Base-by-base conservation (phyloP, 2,329 filamentous ascomycete species). In the Pyrenophora teres region DNA sequence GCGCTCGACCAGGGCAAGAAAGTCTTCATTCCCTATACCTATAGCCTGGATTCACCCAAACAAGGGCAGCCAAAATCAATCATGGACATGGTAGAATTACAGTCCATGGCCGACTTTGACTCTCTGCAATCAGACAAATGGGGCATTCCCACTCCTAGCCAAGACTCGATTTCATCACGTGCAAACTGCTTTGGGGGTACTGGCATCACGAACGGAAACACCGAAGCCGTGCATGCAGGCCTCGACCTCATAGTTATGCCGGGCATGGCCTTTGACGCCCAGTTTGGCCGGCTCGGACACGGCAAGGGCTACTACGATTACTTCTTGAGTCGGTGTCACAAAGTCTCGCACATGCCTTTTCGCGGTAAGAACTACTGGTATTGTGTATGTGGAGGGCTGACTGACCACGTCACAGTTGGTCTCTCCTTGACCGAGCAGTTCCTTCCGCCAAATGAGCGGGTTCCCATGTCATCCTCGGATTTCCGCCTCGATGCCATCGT, bases 241-340 rank as follows among this genome's bases (percentile, higher is more conserved):
- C 78, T 99, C 36, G 93, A 99, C 72, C 74, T 99, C 60, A 89
- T 99, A 58, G 81, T 99, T 23, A 84, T 97, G 80, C 94, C 94
- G 1, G 94, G 92, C 10, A 89, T 99, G 66, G 93, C 91, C 3
- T 99, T 99, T 74, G 92, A 97, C 72, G 79, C 79, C 3, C 78
- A 77, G 10, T 82, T 94, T 54, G 84, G 87, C 61, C 83, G 94
- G 63, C 81, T 97, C 16, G 94, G 94, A 35, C 94, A 99, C 74
- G 94, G 94, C 50, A 96, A 91, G 74, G 94, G 94, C 27, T 99
- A 96, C 77, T 99, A 99, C 79, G 94, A 99, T 77, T 89, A 87
- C 73, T 99, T 96, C 74, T 77, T 99, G 69, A 84, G 87, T 67
- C 85, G 87, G 62, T 96, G 92, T 81, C 72, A 81, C 74, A 73